Conservation (phyloP, 331 rosid genomes). For the Saraca asoca region DNA sequence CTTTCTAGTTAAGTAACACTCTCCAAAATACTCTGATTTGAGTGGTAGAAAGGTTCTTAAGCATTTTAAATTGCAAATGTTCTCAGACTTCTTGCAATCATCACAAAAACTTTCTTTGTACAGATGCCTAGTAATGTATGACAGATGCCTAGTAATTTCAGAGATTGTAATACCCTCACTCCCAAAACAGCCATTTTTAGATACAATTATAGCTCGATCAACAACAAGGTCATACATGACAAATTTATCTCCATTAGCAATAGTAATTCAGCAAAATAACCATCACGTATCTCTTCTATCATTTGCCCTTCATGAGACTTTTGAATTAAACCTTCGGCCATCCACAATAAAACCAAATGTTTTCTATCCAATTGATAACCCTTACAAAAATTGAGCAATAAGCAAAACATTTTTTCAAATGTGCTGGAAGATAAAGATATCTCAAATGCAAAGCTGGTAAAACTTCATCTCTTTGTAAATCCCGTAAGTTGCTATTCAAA, state of each 20-base stretch:
- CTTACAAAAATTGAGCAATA: constrained; percentile 7
- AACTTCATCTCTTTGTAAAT: neutral
- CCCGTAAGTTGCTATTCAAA: neutral
- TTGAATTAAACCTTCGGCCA: neutral
- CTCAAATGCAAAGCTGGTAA: neutral
- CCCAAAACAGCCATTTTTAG: neutral
- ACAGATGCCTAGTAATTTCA: neutral
- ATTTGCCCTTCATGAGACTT: neutral
- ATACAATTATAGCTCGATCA: constrained; percentile 1
- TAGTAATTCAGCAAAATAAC: neutral
- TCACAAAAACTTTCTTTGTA: neutral
- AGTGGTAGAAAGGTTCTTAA: constrained; percentile 14
- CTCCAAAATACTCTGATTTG: no score
- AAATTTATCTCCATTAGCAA: neutral
- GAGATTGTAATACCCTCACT: neutral
- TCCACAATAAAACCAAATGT: neutral
- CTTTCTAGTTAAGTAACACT: neutral
- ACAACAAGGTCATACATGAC: constrained; percentile 22
- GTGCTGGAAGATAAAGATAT: neutral
- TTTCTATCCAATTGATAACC: neutral
- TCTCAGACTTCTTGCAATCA: neutral
- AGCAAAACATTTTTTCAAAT: neutral
- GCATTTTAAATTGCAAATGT: neutral
- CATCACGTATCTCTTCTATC: constrained; percentile 20
- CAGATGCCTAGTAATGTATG: no score